phyloP scores from a whole-genome alignment of 2,329 filamentous ascomycete species.

The Bipolaris oryzae region DNA sequence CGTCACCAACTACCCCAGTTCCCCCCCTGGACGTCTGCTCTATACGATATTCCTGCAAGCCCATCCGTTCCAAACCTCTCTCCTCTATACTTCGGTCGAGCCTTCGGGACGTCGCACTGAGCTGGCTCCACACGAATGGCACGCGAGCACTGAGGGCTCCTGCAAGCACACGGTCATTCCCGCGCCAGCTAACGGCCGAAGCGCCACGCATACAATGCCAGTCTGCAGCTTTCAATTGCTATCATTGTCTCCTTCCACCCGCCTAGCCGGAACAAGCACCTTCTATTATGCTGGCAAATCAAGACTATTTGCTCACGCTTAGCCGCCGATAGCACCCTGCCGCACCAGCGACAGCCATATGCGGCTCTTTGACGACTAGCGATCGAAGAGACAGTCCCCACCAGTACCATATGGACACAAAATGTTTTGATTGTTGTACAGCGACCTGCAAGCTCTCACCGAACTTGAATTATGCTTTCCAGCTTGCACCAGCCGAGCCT shows the following conservation, averaged over 20 bases:
- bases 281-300: constrained; percentile 28
- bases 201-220: constrained; percentile 5
- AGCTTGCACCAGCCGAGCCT: neutral
- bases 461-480: neutral
- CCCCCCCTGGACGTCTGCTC: neutral
- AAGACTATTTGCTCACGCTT: constrained; percentile 28
- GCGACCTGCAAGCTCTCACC: neutral
- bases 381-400: neutral
- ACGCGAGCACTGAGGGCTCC: constrained; percentile 6
- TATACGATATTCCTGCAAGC: neutral
- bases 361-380: constrained; percentile 15
- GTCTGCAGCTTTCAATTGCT: constrained; percentile 16
- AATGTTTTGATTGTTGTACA: neutral
- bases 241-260: constrained; percentile 25
- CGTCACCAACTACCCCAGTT: constrained; percentile 1
- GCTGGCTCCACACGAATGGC: neutral
- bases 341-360: constrained; percentile 21
- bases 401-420: constrained; percentile 16
- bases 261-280: constrained; percentile 28
- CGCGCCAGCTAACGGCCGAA: constrained; percentile 5
- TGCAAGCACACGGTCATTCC: neutral
- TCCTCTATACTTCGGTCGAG: neutral
- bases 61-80: neutral
- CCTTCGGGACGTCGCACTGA: constrained; percentile 9
- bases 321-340: constrained; percentile 29